A percentile compares a stretch with the other conserved stretches of the same genome.
Conservation (phyloP, 768 basidiomycete genomes). For the Suillus tomentosus region DNA sequence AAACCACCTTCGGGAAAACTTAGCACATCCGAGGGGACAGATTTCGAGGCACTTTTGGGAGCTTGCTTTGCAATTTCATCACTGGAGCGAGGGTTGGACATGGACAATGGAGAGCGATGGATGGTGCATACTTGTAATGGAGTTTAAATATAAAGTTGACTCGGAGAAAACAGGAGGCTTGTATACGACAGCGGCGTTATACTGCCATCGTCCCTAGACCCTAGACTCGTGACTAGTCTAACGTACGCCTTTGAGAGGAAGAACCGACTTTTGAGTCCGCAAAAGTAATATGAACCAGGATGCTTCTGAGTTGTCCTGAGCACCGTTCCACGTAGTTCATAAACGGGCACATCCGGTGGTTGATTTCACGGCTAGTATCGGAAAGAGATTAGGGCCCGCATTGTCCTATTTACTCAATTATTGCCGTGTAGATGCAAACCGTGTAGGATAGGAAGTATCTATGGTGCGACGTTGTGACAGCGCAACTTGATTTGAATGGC, state of each 20-base stretch:
- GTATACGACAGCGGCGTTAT: background rate
- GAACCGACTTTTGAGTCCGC: background rate
- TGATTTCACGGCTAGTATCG: background rate
- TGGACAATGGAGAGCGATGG: background rate
- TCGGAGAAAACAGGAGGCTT: background rate
- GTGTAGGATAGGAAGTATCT: background rate
- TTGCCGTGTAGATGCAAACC: background rate
- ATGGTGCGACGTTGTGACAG: background rate
- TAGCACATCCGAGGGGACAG: background rate
- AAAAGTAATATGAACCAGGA: background rate
- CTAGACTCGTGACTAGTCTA: background rate
- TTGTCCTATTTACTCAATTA: background rate
- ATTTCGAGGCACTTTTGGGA: too few species aligned
- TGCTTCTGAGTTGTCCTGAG: background rate
- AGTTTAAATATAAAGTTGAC: background rate
- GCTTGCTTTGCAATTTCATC: background rate
- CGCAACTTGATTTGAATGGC: background rate
- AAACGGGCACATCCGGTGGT: background rate
- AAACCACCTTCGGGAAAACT: conserved; percentile 27
- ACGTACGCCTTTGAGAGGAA: background rate
- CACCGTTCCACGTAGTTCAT: background rate
- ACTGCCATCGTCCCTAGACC: background rate
- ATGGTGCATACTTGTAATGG: background rate
- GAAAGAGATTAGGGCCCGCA: background rate
- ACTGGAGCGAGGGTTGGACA: background rate